Evolutionary conservation across 345 rosid species (phyloP), one percentile per base, ranked within the genome.

Genomic region (Eucalyptus marginata): DNA sequence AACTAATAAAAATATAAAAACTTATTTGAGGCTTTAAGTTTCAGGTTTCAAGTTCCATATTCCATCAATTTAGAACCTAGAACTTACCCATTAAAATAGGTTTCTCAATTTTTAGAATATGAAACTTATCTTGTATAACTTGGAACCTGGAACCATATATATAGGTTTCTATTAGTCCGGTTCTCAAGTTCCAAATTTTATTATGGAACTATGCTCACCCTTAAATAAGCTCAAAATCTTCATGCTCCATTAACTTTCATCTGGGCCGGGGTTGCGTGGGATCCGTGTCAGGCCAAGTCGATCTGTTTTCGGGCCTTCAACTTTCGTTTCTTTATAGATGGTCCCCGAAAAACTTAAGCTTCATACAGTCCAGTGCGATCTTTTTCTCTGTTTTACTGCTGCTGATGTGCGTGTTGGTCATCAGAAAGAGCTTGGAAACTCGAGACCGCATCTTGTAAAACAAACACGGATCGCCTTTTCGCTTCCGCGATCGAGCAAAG

Each of bases 41-140:
- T 52, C 10, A 52, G 2, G 58, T 52, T 52, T 52, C 58, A 52
- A 52, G 25, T 52, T 52, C 2, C 25, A 52, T 18, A 52, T 52
- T 52, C 25, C 4, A 0, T 52, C 58, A 52, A 52, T 2, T 2
- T 3, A 52, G 4, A 52, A 52, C 10, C 10, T 20, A 0, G 4
- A 52, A 52, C 58, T 20, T 52, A 52, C 1, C 1, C 2, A 52
- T 52, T 52, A 5, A 52, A 52, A 52, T 52, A 20, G 5, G 2
- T 52, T 52, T 1, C 25, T 2, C 0, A 52, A 52, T 20, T 52
- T 52, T 52, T 52, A 52, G 2, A 52, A 18, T 4, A 52, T 8
- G 4, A 9, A 52, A 52, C 24, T 52, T 52, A 52, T 18, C 0
- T 4, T 52, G 3, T 52, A 52, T 18, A 52, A 52, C 56, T 52